Evolutionary conservation across 2,329 filamentous ascomycete genomes (phyloP).

Genomic region (Fusarium mangiferae): DNA sequence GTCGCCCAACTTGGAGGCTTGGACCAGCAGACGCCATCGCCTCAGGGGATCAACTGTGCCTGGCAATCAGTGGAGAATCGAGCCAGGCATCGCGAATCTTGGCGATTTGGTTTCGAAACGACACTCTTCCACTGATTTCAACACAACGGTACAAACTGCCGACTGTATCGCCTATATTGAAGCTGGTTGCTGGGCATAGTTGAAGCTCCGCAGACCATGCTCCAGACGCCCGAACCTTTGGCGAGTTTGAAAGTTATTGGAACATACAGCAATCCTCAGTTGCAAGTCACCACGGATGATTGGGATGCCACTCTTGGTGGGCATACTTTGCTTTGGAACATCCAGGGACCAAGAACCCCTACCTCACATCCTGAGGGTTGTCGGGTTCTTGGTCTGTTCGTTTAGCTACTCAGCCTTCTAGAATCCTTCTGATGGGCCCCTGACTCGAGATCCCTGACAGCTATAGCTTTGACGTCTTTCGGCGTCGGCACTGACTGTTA

Average conservation of each 20-base stretch:
- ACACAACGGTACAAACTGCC: neutral
- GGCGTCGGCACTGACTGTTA: conserved; percentile 19
- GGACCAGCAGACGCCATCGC: neutral
- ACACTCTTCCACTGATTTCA: conserved; percentile 2
- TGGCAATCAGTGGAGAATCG: conserved; percentile 20
- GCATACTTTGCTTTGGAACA: conserved; percentile 4
- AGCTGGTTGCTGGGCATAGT: neutral
- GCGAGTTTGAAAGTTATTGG: neutral
- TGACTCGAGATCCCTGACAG: conserved; percentile 29
- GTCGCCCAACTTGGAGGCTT: neutral
- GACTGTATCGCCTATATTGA: conserved; percentile 7
- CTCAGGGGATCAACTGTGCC: conserved; percentile 9
- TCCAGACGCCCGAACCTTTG: neutral
- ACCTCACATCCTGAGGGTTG: conserved; percentile 14
- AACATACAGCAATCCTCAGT: neutral
- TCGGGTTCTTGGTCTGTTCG: conserved; percentile 7
- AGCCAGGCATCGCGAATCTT: conserved; percentile 16
- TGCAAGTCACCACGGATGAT: conserved; percentile 6
- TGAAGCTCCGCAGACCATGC: neutral
- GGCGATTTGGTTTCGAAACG: conserved; percentile 27
- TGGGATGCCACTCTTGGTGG: conserved; percentile 9
- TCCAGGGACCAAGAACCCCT: conserved; percentile 22
- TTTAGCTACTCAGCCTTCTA: conserved; percentile 40
- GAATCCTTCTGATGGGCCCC: conserved; percentile 39
- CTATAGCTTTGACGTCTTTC: conserved; percentile 27